These are phyloP conservation scores for Scedosporium apiospermum DNA, from an alignment of 2,329 filamentous ascomycete genomes.

Conservation along the genomic window DNA sequence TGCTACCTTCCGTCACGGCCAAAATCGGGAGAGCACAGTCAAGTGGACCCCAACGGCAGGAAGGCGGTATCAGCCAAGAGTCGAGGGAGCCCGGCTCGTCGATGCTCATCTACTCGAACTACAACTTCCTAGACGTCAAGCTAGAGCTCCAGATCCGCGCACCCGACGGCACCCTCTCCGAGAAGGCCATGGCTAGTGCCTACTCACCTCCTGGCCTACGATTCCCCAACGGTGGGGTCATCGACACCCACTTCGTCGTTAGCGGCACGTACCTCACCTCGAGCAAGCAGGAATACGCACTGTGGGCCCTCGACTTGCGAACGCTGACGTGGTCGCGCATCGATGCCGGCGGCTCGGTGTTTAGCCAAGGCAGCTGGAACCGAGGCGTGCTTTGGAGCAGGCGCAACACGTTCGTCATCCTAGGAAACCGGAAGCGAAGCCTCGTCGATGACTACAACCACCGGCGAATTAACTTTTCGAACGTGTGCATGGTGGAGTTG, in stretches of 20 bases:
- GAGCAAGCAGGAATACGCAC: constrained; percentile 93
- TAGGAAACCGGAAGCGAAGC: constrained; percentile 87
- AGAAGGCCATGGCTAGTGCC: constrained; percentile 79
- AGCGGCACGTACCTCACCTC: constrained; percentile 96
- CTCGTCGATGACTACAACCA: constrained; percentile 98
- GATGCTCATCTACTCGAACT: constrained; percentile 98
- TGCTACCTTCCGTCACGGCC: constrained; percentile 56
- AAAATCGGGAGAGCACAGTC: constrained; percentile 55
- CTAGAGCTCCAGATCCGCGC: constrained; percentile 83
- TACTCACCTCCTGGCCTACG: constrained; percentile 86
- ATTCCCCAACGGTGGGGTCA: constrained; percentile 91
- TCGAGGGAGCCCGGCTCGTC: constrained; percentile 50
- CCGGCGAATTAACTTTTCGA: constrained; percentile 91
- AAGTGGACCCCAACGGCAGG: constrained; percentile 28
- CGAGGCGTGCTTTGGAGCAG: constrained; percentile 87
- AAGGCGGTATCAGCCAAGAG: constrained; percentile 42
- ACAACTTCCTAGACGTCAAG: constrained; percentile 97
- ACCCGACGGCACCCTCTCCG: constrained; percentile 72
- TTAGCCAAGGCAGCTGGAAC: constrained; percentile 97
- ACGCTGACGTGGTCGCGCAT: constrained; percentile 92
- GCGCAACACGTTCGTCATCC: constrained; percentile 88
- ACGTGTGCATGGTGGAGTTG: constrained; percentile 92
- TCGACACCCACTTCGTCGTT: constrained; percentile 94
- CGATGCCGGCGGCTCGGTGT: constrained; percentile 87
- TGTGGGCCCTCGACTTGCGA: constrained; percentile 87